phyloP scores from a whole-genome alignment of 352 stramenopile genomes.

The Plasmopara muralis region DNA sequence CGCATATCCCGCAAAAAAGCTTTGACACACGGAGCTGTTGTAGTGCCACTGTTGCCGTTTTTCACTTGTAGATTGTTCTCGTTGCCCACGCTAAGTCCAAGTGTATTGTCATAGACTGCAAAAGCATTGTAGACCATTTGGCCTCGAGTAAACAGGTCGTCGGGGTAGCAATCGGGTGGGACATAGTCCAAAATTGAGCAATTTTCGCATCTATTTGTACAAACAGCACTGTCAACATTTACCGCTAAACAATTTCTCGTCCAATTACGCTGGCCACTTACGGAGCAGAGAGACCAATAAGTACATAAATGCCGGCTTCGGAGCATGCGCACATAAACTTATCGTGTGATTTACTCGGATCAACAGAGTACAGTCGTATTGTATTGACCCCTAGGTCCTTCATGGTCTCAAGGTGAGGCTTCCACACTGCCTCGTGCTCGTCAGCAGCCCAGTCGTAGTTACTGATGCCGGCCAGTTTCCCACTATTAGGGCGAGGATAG shows the following conservation, averaged over 20 bases:
- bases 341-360: constrained; percentile 55
- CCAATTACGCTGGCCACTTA: constrained; percentile 37
- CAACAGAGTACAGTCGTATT: constrained; percentile 57
- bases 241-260: constrained; percentile 12
- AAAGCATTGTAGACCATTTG: constrained; percentile 70
- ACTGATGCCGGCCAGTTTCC: constrained; percentile 38
- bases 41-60: too few relatives aligned
- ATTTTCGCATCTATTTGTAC: too few relatives aligned
- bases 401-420: constrained; percentile 42
- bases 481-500: constrained; percentile 56
- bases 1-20: too few relatives aligned
- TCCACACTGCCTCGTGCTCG: constrained; percentile 52
- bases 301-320: constrained; percentile 66
- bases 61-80: constrained; percentile 12
- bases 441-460: constrained; percentile 65
- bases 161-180: constrained; percentile 43
- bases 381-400: constrained; percentile 56
- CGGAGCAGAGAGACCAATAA: constrained; percentile 52
- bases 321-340: constrained; percentile 74
- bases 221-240: too few relatives aligned
- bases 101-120: constrained; percentile 64
- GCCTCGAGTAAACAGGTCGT: constrained; percentile 43
- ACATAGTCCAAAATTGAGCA: constrained; percentile 1
- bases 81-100: constrained; percentile 58
- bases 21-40: too few relatives aligned